These are phyloP conservation scores for Cadophora luteo-olivacea DNA, from an alignment of 2,329 filamentous ascomycete genomes.

Conservation along the genomic window DNA sequence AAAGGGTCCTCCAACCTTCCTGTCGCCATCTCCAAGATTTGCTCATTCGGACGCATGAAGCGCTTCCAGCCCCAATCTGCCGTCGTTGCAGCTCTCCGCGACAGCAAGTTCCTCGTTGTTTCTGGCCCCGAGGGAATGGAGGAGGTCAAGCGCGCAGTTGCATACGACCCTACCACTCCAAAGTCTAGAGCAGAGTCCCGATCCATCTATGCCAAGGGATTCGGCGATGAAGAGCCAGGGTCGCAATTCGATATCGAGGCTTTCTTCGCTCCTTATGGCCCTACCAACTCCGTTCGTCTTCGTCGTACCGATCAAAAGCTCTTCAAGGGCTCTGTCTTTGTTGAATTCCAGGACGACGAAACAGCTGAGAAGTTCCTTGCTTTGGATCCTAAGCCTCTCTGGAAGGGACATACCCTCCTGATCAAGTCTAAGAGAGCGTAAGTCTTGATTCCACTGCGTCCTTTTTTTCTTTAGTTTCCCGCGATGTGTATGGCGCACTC, in stretches of 20 bases:
- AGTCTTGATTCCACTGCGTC: neutral
- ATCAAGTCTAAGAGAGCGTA: constrained; percentile 79
- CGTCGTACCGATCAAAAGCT: constrained; percentile 73
- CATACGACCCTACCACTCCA: constrained; percentile 65
- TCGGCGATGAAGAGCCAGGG: constrained; percentile 80
- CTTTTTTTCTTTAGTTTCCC: too few species aligned
- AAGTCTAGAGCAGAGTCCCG: constrained; percentile 72
- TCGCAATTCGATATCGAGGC: constrained; percentile 94
- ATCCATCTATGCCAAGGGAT: constrained; percentile 93
- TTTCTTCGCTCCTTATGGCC: constrained; percentile 84
- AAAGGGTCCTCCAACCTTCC: constrained; percentile 83
- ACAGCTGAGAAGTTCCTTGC: constrained; percentile 80
- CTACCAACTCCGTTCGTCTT: constrained; percentile 83
- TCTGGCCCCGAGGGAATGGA: constrained; percentile 76
- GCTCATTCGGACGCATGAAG: constrained; percentile 94
- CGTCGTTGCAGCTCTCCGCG: constrained; percentile 82
- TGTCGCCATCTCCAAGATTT: constrained; percentile 77
- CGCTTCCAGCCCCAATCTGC: constrained; percentile 88
- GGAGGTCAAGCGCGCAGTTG: constrained; percentile 76
- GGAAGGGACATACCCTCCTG: constrained; percentile 78
- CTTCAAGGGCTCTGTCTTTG: constrained; percentile 97
- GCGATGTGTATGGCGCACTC: neutral
- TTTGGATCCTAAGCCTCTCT: constrained; percentile 81
- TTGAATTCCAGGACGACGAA: constrained; percentile 86
- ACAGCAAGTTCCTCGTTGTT: constrained; percentile 76